These are phyloP conservation scores for Globisporangium iwayamae DNA, from an alignment of 352 stramenopile species.

Conservation along the genomic window DNA sequence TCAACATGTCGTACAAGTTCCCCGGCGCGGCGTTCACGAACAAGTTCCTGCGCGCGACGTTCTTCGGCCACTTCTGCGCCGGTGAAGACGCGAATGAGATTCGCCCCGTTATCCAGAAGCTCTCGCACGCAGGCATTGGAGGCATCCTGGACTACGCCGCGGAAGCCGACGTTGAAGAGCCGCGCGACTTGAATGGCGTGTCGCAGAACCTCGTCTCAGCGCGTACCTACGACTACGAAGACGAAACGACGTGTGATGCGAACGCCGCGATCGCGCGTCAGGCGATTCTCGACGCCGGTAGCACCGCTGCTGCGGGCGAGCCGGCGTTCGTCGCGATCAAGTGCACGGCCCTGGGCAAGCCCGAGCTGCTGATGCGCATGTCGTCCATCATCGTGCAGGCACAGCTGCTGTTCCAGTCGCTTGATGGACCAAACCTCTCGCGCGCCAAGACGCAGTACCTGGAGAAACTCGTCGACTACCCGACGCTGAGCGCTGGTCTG, in stretches of 20 bases:
- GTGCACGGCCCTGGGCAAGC: conserved; percentile 95
- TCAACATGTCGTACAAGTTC: conserved; percentile 83
- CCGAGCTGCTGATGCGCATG: conserved; percentile 94
- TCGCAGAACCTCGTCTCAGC: conserved; percentile 82
- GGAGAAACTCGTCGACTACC: conserved; percentile 78
- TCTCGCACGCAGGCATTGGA: conserved; percentile 84
- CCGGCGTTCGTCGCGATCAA: conserved; percentile 96
- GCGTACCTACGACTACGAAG: conserved; percentile 96
- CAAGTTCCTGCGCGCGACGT: conserved; percentile 87
- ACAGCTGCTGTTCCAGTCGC: conserved; percentile 89
- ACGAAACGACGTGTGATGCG: conserved; percentile 90
- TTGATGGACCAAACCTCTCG: conserved; percentile 85
- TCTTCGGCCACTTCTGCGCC: conserved; percentile 98
- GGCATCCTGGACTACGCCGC: conserved; percentile 98
- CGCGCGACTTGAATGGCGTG: conserved; percentile 72
- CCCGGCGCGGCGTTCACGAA: conserved; percentile 85
- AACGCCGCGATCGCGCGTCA: conserved; percentile 86
- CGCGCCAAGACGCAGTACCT: conserved; percentile 80
- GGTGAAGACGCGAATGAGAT: conserved; percentile 89
- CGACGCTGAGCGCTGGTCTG: conserved; percentile 63
- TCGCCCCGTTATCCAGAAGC: conserved; percentile 68
- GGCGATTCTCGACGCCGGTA: conserved; percentile 72
- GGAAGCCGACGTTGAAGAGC: conserved; percentile 88
- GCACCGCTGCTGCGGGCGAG: conserved; percentile 35
- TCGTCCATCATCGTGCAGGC: conserved; percentile 91